Evolutionary conservation across 768 basidiomycete genomes (phyloP).

Genomic region (Melanogaster broomeanus): DNA sequence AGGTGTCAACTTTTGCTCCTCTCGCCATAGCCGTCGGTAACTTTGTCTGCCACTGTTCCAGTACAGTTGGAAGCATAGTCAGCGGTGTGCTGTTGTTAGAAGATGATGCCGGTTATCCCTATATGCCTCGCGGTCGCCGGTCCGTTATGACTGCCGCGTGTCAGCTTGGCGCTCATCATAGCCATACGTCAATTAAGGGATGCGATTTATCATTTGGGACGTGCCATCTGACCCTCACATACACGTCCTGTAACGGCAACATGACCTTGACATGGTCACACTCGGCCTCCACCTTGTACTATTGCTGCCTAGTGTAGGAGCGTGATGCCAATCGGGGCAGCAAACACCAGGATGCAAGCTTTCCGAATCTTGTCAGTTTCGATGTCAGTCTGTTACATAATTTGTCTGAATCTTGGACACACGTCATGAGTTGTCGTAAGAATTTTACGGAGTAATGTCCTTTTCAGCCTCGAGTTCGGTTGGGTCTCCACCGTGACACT

Average conservation of each 20-base stretch:
- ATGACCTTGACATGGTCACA: too few species aligned
- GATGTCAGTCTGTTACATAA: too few species aligned
- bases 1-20: not conserved
- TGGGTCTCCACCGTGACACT: not conserved
- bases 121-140: not conserved
- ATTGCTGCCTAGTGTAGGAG: too few species aligned
- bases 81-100: not conserved
- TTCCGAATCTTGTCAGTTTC: too few species aligned
- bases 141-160: not conserved
- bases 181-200: not conserved
- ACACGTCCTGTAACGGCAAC: too few species aligned
- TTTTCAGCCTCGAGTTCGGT: not conserved
- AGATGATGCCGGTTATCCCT: not conserved
- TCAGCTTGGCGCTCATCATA: constrained; percentile 1
- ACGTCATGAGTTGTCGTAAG: not conserved
- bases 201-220: too few species aligned
- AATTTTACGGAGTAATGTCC: not conserved
- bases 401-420: too few species aligned
- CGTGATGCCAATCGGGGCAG: too few species aligned
- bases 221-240: too few species aligned
- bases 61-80: not conserved
- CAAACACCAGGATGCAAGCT: too few species aligned
- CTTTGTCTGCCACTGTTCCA: not conserved
- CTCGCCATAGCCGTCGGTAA: not conserved
- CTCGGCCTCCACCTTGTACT: too few species aligned